Conservation (phyloP, 306 rosid species). For the Trichosanthes truncata region DNA sequence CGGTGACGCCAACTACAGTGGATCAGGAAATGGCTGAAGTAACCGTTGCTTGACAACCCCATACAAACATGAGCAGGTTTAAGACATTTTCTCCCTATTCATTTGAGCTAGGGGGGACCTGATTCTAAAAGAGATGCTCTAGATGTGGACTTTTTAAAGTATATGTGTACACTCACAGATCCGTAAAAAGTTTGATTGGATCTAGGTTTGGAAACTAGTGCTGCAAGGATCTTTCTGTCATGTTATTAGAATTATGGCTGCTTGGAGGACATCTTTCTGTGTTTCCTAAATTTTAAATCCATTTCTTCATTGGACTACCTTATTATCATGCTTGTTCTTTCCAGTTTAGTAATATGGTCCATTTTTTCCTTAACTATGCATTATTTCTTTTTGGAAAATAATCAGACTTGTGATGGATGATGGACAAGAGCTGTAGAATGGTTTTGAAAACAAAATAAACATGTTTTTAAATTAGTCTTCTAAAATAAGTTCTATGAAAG, state of each 20-base stretch:
- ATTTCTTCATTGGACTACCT: not conserved
- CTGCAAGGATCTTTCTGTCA: not conserved
- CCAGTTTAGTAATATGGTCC: not conserved
- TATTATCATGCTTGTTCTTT: not conserved
- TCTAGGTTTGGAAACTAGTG: not conserved
- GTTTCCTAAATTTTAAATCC: not conserved
- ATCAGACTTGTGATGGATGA: too few relatives aligned
- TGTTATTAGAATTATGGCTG: not conserved
- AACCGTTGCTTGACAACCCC: constrained; percentile 26
- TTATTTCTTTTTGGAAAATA: too few relatives aligned
- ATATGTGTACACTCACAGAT: not conserved
- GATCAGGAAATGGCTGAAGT: constrained; percentile 96
- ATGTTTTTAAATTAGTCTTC: too few relatives aligned
- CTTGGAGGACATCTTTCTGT: not conserved
- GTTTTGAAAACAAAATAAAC: too few relatives aligned
- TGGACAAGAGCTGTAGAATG: not conserved
- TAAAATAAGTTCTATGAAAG: too few relatives aligned
- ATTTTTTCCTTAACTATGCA: too few relatives aligned
- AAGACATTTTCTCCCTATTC: not conserved
- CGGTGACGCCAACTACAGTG: constrained; percentile 55
- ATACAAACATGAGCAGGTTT: not conserved
- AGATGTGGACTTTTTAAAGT: not conserved
- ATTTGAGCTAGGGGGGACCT: not conserved
- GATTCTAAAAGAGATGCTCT: constrained; percentile 1
- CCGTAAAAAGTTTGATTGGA: not conserved